Evolutionary conservation across 2,329 filamentous ascomycete species (phyloP), one percentile per base, ranked within the genome.

Genomic region (Pseudogymnoascus sp.): DNA sequence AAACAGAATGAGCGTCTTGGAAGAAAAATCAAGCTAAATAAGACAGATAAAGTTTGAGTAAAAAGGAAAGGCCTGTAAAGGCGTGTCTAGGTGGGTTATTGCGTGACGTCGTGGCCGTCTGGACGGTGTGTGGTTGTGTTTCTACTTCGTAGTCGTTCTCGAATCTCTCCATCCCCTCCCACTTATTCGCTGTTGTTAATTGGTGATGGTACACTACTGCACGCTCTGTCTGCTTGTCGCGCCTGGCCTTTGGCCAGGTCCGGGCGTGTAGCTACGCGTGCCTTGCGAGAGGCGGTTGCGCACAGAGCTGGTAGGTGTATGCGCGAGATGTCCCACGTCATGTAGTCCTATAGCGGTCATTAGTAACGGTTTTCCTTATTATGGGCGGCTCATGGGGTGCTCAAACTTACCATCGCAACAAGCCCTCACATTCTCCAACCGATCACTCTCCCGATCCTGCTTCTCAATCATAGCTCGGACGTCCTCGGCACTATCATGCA

Each of bases 361-460:
- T 55, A 55, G 29, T 9, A 55, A 33, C n/a, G 4, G 21, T n/a
- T 45, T 37, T 15, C 12, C 6, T 7, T 64, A 6, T 36, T 45
- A 64, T 69, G 21, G 21, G 60, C 61, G 58, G 63, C 35, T 31
- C 60, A 45, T 35, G 2, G 33, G 33, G 12, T 39, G 7, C 13
- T 59, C 58, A 62, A 62, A 78, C 87, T 83, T 82, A 93, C 92
- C 94, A 82, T 97, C 94, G 75, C 94, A 99, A 78, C 94, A 99
- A 64, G 93, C 92, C 72, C 94, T 83, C 66, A 99, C 94, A 74
- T 99, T 97, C 80, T 97, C 93, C 69, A 97, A 80, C 65, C 87
- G 82, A 71, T 92, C 89, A 27, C 87, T 80, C 67, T 92, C 89
- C 61, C 85, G 80, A 69, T 93, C 88, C 71, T 92, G 87, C 65